A percentile compares a stretch with the other conserved stretches of the same genome.
These are phyloP conservation scores for Hymenoscyphus albidus DNA, from an alignment of 2,329 filamentous ascomycete genomes.

Conservation along the genomic window DNA sequence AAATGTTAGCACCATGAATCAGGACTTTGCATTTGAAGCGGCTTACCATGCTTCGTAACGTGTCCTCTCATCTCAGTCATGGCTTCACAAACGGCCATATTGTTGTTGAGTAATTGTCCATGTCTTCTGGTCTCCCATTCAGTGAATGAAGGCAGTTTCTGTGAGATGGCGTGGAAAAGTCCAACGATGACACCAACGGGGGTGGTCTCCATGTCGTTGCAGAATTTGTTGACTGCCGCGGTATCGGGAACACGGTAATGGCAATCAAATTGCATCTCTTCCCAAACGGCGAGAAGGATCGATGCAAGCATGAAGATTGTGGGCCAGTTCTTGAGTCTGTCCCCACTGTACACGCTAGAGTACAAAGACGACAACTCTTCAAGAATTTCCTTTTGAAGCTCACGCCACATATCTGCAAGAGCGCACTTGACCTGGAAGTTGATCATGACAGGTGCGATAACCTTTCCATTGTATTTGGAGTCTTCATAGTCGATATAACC, in stretches of 20 bases:
- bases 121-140: constrained; percentile 95
- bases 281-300: constrained; percentile 91
- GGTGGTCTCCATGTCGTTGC: constrained; percentile 91
- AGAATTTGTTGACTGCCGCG: constrained; percentile 86
- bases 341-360: constrained; percentile 96
- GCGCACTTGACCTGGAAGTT: constrained; percentile 99
- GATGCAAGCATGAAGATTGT: constrained; percentile 97
- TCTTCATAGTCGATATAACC: constrained; percentile 83
- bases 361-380: constrained; percentile 90
- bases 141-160: constrained; percentile 86
- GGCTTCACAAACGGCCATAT: constrained; percentile 86
- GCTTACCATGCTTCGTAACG: constrained; percentile 88
- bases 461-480: constrained; percentile 86
- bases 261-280: constrained; percentile 98
- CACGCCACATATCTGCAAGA: constrained; percentile 96
- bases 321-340: constrained; percentile 98
- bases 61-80: constrained; percentile 94
- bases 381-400: constrained; percentile 91
- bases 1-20: constrained; percentile 10
- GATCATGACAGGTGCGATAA: constrained; percentile 95
- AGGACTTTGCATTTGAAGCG: not conserved
- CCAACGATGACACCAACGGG: constrained; percentile 95
- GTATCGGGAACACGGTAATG: constrained; percentile 90
- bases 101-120: constrained; percentile 85
- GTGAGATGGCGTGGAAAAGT: constrained; percentile 95